Percentiles rank a stretch among this genome's conserved stretches.
Evolutionary conservation across 176 grass and related monocot genomes (phyloP).

Genomic region (Juncus inflexus): DNA sequence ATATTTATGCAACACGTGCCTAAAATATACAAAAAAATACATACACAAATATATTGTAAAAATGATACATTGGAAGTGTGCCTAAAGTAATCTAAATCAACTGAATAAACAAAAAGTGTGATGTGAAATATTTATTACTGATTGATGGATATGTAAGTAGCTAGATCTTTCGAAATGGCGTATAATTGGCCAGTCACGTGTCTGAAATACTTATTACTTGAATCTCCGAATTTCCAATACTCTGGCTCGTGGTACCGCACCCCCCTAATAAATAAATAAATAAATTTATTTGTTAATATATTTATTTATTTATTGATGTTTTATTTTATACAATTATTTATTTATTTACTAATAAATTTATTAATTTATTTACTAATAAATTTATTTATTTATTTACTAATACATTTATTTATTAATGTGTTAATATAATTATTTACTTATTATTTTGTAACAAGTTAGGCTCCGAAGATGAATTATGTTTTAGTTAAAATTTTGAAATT

Average conservation of each 20-base stretch:
- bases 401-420: too few species aligned
- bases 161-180: slow-evolving; percentile 66
- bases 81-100: too few species aligned
- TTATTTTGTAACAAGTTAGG: too few species aligned
- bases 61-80: background rate
- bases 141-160: slow-evolving; percentile 73
- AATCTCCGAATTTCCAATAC: slow-evolving; percentile 65
- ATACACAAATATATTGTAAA: background rate
- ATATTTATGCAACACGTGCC: slow-evolving; percentile 80
- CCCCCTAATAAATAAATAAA: slow-evolving; percentile 37
- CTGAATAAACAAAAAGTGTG: background rate
- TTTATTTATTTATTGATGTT: too few species aligned
- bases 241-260: slow-evolving; percentile 68
- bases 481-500: too few species aligned
- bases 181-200: slow-evolving; percentile 69
- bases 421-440: too few species aligned
- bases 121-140: slow-evolving; percentile 40
- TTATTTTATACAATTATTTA: too few species aligned
- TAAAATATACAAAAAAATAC: background rate
- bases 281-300: too few species aligned
- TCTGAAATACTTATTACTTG: slow-evolving; percentile 63
- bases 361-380: too few species aligned
- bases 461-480: too few species aligned
- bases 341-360: too few species aligned
- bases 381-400: too few species aligned